phyloP scores from a whole-genome alignment of 2,329 filamentous ascomycete genomes.

The Colletotrichum camelliae region DNA sequence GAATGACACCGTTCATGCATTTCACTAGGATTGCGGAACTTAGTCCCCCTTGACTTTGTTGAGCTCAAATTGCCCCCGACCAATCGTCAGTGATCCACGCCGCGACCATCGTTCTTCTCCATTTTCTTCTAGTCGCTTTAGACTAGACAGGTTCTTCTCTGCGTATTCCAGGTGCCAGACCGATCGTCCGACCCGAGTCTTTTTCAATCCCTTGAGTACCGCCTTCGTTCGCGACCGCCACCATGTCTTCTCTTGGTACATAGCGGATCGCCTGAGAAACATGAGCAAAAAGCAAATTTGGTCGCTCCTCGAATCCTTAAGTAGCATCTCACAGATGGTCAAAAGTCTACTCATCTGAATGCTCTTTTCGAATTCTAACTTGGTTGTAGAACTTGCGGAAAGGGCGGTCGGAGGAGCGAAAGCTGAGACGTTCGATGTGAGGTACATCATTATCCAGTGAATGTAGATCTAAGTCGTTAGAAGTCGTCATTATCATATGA shows the following conservation, averaged over 20 bases:
- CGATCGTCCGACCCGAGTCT: neutral
- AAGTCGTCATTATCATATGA: rapidly evolving
- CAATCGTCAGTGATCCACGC: neutral
- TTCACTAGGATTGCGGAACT: neutral
- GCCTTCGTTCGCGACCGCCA: conserved; percentile 8
- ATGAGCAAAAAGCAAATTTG: conserved; percentile 21
- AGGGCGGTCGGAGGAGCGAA: neutral
- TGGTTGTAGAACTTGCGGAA: neutral
- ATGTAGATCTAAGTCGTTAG: neutral
- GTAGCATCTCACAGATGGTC: conserved; percentile 21
- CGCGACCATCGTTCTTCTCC: neutral
- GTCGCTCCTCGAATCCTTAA: conserved; percentile 14
- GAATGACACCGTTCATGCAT: neutral
- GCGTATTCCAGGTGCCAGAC: conserved; percentile 18
- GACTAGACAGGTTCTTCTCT: neutral
- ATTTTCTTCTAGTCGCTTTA: neutral
- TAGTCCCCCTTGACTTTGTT: neutral
- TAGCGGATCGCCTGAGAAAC: conserved; percentile 4
- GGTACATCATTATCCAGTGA: conserved; percentile 16
- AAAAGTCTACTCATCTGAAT: conserved; percentile 17
- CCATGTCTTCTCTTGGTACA: neutral
- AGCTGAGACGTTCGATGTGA: neutral
- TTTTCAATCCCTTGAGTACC: conserved; percentile 13
- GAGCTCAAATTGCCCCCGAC: neutral
- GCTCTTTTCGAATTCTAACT: conserved; percentile 5